Base-by-base conservation (phyloP, 2,329 filamentous ascomycete genomes). In the Diaporthe helianthi region DNA sequence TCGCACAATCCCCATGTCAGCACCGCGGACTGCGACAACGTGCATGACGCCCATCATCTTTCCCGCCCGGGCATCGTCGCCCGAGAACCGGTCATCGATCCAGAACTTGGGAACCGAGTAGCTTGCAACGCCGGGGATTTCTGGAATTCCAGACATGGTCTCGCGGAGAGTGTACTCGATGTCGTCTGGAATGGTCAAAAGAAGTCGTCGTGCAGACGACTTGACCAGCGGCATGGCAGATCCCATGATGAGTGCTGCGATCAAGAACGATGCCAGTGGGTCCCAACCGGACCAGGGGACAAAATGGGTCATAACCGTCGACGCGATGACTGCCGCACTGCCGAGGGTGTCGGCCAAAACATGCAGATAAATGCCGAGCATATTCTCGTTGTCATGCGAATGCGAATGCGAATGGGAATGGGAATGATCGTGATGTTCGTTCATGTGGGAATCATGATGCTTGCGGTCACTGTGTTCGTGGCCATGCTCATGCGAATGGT, bases 291-390 rank as follows among this genome's bases (percentile, higher is more conserved):
- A 88, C 94, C 95, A 98, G 19, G 92, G 92, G 76, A 93, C 92
- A 75, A 93, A 90, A 76, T 97, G 91, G 0, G 97, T 97, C 26
- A 98, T 84, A 0, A 93, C 83, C 0, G 96, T 99, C 9, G 94
- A 98, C 41, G 94, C 89, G 71, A 99, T 97, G 58, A 99, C 96
- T 1, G 96, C 96, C 1, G 94, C 92, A 67, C 94, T 98, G 31
- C 96, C 96, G 36, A 98, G 89, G 0, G 96, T 97, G 78, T 99
- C 96, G 7, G 96, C 96, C 33, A 98, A 85, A 63, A 99, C 93
- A 76, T 99, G 96, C 24, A 99, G 84, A 80, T 97, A 99, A 73
- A 99, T 98, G 15, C 96, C 96, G 75, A 96, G 83, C 94, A 99
- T 98, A 77, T 99, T 99, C 76, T 99, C 96, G 78, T 97, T 97